Evolutionary conservation across 1,284 basidiomycete genomes (phyloP).

Genomic region (Fomitopsis pinicola): DNA sequence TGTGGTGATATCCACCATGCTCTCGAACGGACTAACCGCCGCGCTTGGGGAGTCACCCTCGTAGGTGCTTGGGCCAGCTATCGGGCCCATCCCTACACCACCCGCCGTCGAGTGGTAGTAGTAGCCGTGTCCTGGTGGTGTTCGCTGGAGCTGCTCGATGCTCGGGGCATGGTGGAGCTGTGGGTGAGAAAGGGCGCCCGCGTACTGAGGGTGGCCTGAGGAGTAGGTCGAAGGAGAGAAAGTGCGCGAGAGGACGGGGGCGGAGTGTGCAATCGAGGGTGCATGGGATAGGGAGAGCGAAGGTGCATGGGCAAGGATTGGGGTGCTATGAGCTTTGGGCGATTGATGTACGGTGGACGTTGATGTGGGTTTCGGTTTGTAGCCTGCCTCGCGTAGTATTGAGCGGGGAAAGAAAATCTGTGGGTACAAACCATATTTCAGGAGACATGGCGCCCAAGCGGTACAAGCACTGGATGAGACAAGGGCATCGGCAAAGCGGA

Average conservation of each 20-base stretch:
- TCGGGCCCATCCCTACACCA: neutral
- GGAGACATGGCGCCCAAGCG: neutral
- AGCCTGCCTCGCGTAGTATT: constrained; percentile 55
- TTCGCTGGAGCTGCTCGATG: neutral
- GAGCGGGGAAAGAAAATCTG: constrained; percentile 77
- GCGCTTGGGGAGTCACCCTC: neutral
- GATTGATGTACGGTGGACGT: constrained; percentile 14
- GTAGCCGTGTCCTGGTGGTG: neutral
- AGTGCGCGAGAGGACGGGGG: neutral
- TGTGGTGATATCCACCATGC: neutral
- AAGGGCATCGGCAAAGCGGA: neutral
- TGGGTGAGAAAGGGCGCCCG: constrained; percentile 2
- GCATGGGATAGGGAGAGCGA: constrained; percentile 7
- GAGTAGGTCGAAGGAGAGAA: neutral
- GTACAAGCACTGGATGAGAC: neutral
- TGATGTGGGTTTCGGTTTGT: constrained; percentile 33
- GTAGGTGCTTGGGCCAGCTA: neutral
- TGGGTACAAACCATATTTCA: neutral
- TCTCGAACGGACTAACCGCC: neutral
- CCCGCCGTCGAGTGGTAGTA: neutral
- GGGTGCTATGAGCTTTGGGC: constrained; percentile 17
- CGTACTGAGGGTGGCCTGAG: constrained; percentile 6
- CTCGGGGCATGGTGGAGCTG: neutral
- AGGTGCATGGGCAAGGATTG: constrained; percentile 11
- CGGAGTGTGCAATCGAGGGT: neutral